Conservation (phyloP, 192 early-diverging fungal species). For the Phlyctochytrium planicorne region DNA sequence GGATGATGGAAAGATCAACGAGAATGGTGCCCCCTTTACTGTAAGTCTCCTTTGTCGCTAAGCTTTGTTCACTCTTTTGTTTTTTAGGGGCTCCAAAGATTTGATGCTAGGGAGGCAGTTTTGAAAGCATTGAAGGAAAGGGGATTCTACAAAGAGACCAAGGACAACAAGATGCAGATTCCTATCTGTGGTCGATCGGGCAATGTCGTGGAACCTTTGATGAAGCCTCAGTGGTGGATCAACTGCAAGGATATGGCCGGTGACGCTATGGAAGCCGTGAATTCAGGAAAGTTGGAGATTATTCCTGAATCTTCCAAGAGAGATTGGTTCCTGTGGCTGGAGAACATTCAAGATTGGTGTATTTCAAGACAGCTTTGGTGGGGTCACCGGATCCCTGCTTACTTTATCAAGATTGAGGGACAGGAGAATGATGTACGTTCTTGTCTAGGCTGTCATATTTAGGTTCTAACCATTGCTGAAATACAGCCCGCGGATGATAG, state of each 20-base stretch:
- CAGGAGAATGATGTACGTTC: constrained; percentile 35
- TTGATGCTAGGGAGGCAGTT: constrained; percentile 88
- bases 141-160: constrained; percentile 82
- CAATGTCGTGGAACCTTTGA: constrained; percentile 94
- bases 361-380: constrained; percentile 99
- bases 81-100: constrained; percentile 77
- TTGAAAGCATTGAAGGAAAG: constrained; percentile 83
- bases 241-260: constrained; percentile 84
- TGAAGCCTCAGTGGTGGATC: constrained; percentile 99
- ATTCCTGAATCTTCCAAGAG: constrained; percentile 79
- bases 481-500: constrained; percentile 54
- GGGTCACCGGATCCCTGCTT: constrained; percentile 96
- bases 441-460: constrained; percentile 16
- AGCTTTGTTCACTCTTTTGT: neutral
- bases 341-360: constrained; percentile 97
- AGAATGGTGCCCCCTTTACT: constrained; percentile 80
- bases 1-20: constrained; percentile 93
- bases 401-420: constrained; percentile 76
- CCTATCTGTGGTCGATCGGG: constrained; percentile 86
- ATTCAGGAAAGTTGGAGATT: constrained; percentile 79
- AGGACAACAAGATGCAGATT: constrained; percentile 90
- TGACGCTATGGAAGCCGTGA: constrained; percentile 78
- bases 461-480: constrained; percentile 9
- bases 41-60: constrained; percentile 29
- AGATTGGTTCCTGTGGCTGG: constrained; percentile 97